These are phyloP conservation scores for Fraxinus albicans DNA, from an alignment of 305 asterid species.

Conservation along the genomic window DNA sequence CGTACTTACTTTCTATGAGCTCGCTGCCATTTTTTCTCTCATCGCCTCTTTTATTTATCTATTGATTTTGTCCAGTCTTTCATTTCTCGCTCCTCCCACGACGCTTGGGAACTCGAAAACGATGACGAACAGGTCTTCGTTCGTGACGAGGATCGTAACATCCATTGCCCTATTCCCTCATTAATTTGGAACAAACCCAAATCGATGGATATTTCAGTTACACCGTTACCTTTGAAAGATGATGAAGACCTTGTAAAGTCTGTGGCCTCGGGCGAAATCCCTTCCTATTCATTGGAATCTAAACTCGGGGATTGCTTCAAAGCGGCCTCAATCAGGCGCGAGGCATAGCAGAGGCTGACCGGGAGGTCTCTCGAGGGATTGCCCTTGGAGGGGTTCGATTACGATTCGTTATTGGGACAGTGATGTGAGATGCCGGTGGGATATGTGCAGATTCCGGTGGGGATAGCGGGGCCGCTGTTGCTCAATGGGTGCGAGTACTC, in stretches of 20 bases:
- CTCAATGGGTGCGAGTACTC: constrained; percentile 5
- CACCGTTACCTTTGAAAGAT: neutral
- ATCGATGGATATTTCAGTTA: neutral
- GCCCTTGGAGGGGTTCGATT: constrained; percentile 14
- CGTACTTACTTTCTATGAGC: constrained; percentile 13
- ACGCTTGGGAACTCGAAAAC: neutral
- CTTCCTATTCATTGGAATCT: constrained; percentile 12
- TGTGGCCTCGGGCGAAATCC: neutral
- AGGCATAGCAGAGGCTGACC: constrained; percentile 5
- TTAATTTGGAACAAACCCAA: neutral
- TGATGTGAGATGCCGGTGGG: constrained; percentile 21
- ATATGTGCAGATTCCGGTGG: constrained; percentile 19
- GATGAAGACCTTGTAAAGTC: constrained; percentile 9
- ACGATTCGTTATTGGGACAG: constrained; percentile 9
- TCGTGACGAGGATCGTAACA: neutral
- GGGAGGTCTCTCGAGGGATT: constrained; percentile 5
- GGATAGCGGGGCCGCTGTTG: constrained; percentile 16
- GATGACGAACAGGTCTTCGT: neutral
- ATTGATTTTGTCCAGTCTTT: constrained; percentile 11
- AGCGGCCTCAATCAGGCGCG: constrained; percentile 8
- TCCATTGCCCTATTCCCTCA: neutral
- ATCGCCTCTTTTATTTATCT: constrained; percentile 12
- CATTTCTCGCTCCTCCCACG: neutral
- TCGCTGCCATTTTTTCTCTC: neutral
- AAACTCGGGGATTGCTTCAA: constrained; percentile 8